Evolutionary conservation across 1,284 basidiomycete genomes (phyloP).

Genomic region (Crucibulum cyathiforme): DNA sequence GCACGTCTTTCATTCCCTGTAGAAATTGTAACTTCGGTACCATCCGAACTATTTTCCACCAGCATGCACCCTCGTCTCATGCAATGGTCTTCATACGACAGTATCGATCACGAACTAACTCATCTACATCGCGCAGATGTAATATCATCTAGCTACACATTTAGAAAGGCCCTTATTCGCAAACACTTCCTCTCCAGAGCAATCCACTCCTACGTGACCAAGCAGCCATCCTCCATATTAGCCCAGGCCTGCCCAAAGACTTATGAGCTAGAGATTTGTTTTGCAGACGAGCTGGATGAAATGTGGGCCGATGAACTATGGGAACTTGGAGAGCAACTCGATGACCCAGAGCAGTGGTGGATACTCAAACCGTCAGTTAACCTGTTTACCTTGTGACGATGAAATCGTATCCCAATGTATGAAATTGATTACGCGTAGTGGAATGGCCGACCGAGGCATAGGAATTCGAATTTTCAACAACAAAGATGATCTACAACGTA

Average conservation of each 20-base stretch:
- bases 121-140: conserved; percentile 52
- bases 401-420: conserved; percentile 7
- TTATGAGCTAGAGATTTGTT: conserved; percentile 89
- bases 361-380: conserved; percentile 84
- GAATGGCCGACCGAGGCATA: conserved; percentile 96
- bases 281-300: conserved; percentile 95
- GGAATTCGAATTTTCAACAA: conserved; percentile 92
- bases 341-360: conserved; percentile 73
- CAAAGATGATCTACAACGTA: conserved; percentile 73
- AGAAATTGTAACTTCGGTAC: conserved; percentile 27
- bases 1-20: conserved; percentile 40
- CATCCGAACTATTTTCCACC: conserved; percentile 11
- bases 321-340: conserved; percentile 77
- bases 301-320: conserved; percentile 93
- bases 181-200: conserved; percentile 92
- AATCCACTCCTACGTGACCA: conserved; percentile 77
- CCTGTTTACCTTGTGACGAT: background rate
- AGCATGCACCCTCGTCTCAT: conserved; percentile 46
- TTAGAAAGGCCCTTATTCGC: conserved; percentile 92
- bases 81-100: conserved; percentile 87
- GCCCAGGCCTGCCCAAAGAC: conserved; percentile 73
- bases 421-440: conserved; percentile 40
- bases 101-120: conserved; percentile 78
- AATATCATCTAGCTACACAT: conserved; percentile 86
- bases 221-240: conserved; percentile 68